Evolutionary conservation across 768 basidiomycete genomes (phyloP).

Genomic region (Xerocomellus chrysenteron): DNA sequence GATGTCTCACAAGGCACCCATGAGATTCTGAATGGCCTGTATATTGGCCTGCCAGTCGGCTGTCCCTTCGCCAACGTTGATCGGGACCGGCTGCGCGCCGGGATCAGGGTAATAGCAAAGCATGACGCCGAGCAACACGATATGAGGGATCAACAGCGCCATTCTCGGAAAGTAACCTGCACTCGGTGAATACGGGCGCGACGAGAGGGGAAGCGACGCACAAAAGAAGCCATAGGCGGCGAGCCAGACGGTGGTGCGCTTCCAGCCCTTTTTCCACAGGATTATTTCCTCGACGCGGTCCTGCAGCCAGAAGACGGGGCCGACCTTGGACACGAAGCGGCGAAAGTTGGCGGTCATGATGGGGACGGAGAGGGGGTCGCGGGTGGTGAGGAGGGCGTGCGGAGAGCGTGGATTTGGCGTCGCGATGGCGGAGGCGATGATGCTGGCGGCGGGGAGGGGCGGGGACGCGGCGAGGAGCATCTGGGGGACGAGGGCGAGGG

Average conservation of each 20-base stretch:
- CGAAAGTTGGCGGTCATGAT: constrained; percentile 66
- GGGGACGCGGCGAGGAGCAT: constrained; percentile 32
- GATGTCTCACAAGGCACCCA: constrained; percentile 71
- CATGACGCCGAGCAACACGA: constrained; percentile 59
- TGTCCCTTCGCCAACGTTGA: constrained; percentile 55
- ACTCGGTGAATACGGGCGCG: neutral
- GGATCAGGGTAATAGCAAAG: constrained; percentile 58
- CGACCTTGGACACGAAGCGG: constrained; percentile 71
- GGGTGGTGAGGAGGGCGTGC: constrained; percentile 46
- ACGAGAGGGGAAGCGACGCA: constrained; percentile 37
- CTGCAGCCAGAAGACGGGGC: constrained; percentile 87
- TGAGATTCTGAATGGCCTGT: constrained; percentile 88
- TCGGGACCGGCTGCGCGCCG: constrained; percentile 34
- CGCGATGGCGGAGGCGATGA: constrained; percentile 21
- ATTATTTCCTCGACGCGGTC: constrained; percentile 85
- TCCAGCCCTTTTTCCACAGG: constrained; percentile 78
- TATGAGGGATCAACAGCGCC: constrained; percentile 67
- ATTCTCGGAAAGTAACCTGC: constrained; percentile 77
- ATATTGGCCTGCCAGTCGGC: constrained; percentile 85
- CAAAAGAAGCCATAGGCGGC: constrained; percentile 77
- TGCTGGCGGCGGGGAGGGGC: neutral
- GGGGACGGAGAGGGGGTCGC: constrained; percentile 73
- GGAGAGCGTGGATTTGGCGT: neutral
- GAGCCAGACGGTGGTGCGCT: constrained; percentile 72
- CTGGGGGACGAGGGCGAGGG: constrained; percentile 40